Percentiles rank a stretch among this genome's conserved stretches.
Evolutionary conservation across 2,329 filamentous ascomycete species (phyloP).

Genomic region (Epichloe scottii): DNA sequence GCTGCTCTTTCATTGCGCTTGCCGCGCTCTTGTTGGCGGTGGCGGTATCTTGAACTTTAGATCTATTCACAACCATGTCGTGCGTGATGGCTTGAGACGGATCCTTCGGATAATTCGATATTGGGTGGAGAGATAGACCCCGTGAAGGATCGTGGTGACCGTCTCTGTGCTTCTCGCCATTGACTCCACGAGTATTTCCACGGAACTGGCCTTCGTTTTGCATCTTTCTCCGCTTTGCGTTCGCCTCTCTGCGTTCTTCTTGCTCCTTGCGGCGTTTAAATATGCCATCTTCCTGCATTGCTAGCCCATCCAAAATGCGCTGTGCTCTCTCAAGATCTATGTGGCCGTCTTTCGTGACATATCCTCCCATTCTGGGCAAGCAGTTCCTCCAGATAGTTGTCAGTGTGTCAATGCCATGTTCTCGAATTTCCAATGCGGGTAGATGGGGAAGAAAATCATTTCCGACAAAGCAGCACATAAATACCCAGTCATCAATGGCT

Average conservation of each 20-base stretch:
- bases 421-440: constrained; percentile 92
- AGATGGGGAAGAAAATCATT: constrained; percentile 97
- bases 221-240: constrained; percentile 64
- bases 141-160: constrained; percentile 23
- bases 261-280: constrained; percentile 78
- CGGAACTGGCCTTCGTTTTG: constrained; percentile 40
- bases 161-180: constrained; percentile 12
- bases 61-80: constrained; percentile 74
- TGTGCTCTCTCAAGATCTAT: constrained; percentile 82
- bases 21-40: constrained; percentile 90
- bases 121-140: constrained; percentile 23
- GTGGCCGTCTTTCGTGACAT: constrained; percentile 87
- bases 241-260: constrained; percentile 72
- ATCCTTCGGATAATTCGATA: constrained; percentile 40
- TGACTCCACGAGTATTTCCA: not conserved
- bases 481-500: constrained; percentile 94
- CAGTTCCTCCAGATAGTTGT: constrained; percentile 97
- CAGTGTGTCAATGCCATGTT: constrained; percentile 92
- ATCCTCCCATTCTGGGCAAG: constrained; percentile 81
- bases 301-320: constrained; percentile 74
- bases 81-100: constrained; percentile 56
- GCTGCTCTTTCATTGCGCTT: constrained; percentile 69
- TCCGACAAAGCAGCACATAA: constrained; percentile 97
- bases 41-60: constrained; percentile 53
- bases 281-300: constrained; percentile 86